Evolutionary conservation across 2,329 filamentous ascomycete species (phyloP), one percentile per base, ranked within the genome.

Genomic region (Juglanconis juglandina): DNA sequence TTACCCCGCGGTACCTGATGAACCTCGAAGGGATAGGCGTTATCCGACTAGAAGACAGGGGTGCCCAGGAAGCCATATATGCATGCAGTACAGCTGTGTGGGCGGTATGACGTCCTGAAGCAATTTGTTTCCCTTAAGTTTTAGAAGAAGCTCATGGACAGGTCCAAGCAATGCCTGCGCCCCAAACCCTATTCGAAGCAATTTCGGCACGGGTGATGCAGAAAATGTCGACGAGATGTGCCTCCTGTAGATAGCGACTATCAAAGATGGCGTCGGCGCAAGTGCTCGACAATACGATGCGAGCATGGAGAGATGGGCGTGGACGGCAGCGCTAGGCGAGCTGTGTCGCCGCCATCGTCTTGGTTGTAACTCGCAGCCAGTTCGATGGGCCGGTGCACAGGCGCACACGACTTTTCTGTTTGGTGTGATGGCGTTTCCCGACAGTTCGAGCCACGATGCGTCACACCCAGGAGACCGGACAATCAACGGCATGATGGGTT

Each of bases 101-200:
- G n/a, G 52, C 52, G 41, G 52, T 42, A 54, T 54, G 52, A 54
- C 52, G 52, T 54, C 52, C 52, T 34, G 37, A 41, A 41, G 13
- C 24, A 41, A 33, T 37, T 56, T 24, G 7, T 13, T 24, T 48
- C 13, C 44, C 42, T 41, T 10, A 11, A 46, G 32, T 32, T 17
- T 24, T 41, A 7, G 4, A 44, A 53, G 24, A 30, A 24, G 37
- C 37, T 30, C 37, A 42, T 32, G 49, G 49, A 34, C 37, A 37
- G 17, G 51, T 24, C 11, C 37, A 53, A 32, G 51, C 37, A 32
- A 11, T 14, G 37, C 34, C 17, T 11, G 8, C 17, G 32, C 11
- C 14, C 7, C 37, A 35, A 37, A 37, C 51, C 39, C 35, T 41
- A 14, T 39, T 42, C 17, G 8, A 37, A 39, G 17, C 8, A 3